A percentile compares a stretch with the other conserved stretches of the same genome.
phyloP scores from a whole-genome alignment of 2,329 filamentous ascomycete species.

The Pestalotiopsis sp. region DNA sequence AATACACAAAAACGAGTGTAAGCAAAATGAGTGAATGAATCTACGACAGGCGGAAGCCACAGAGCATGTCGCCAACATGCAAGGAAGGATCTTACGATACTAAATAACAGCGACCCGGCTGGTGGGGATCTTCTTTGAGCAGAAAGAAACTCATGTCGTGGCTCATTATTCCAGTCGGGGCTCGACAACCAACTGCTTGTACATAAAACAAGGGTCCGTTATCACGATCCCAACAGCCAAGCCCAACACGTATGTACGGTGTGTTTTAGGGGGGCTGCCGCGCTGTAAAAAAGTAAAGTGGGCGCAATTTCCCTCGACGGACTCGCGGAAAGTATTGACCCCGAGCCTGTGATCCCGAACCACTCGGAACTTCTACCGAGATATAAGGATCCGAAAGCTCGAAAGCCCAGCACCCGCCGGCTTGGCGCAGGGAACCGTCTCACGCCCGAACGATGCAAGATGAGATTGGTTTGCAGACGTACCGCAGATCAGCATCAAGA shows the following conservation, averaged over 20 bases:
- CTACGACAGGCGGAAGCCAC: not conserved
- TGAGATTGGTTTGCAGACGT: not conserved
- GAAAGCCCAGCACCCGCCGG: not conserved
- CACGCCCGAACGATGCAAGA: not conserved
- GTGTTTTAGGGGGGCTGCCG: no score
- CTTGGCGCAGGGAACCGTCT: not conserved
- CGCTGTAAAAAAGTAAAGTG: not conserved
- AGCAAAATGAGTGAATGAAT: not conserved
- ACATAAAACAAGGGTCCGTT: not conserved
- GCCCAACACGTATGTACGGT: not conserved
- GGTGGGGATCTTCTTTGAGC: not conserved
- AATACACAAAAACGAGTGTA: not conserved
- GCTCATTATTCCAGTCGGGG: no score
- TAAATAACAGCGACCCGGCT: not conserved
- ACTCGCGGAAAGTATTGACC: not conserved
- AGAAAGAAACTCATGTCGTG: not conserved
- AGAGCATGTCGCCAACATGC: not conserved
- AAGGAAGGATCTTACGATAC: not conserved
- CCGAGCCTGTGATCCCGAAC: not conserved
- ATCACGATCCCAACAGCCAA: not conserved
- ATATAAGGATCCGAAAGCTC: not conserved
- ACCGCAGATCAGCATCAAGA: not conserved
- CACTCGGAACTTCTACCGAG: not conserved
- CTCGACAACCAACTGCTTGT: no score
- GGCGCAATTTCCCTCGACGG: not conserved